Evolutionary conservation across 2,329 filamentous ascomycete species (phyloP).

Genomic region (Paecilomyces dactylethromorphus): DNA sequence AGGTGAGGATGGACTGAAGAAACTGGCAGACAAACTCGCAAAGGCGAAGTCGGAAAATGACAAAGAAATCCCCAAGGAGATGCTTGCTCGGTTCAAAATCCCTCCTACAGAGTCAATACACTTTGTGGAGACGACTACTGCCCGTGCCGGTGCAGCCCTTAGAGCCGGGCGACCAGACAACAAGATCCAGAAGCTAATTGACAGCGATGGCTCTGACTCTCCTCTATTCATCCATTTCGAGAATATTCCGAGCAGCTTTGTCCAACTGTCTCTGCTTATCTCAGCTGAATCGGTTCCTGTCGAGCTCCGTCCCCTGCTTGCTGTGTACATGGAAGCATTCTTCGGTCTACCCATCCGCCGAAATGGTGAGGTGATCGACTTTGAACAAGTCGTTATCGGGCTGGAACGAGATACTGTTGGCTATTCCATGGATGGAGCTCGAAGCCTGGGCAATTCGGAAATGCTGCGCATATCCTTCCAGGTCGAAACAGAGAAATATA

Average conservation of each 20-base stretch:
- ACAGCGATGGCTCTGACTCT: slow-evolving; percentile 57
- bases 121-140: slow-evolving; percentile 84
- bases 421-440: slow-evolving; percentile 66
- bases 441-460: slow-evolving; percentile 68
- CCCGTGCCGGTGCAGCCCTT: slow-evolving; percentile 71
- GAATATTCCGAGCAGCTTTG: slow-evolving; percentile 87
- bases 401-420: slow-evolving; percentile 86
- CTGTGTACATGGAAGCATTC: slow-evolving; percentile 84
- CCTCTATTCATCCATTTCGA: slow-evolving; percentile 96
- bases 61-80: slow-evolving; percentile 69
- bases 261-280: slow-evolving; percentile 73
- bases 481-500: slow-evolving; percentile 82
- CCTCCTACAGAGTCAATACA: slow-evolving; percentile 86
- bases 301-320: slow-evolving; percentile 76
- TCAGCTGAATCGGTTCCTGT: slow-evolving; percentile 71
- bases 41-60: slow-evolving; percentile 85
- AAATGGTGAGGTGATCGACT: slow-evolving; percentile 69
- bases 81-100: slow-evolving; percentile 77
- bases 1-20: slow-evolving; percentile 72
- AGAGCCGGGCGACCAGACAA: slow-evolving; percentile 63
- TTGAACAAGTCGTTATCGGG: slow-evolving; percentile 86
- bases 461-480: slow-evolving; percentile 76
- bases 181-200: slow-evolving; percentile 66
- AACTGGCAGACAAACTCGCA: slow-evolving; percentile 69
- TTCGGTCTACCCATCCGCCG: slow-evolving; percentile 84